These are phyloP conservation scores for Begonia masoniana DNA, from an alignment of 306 rosid species.

Conservation along the genomic window DNA sequence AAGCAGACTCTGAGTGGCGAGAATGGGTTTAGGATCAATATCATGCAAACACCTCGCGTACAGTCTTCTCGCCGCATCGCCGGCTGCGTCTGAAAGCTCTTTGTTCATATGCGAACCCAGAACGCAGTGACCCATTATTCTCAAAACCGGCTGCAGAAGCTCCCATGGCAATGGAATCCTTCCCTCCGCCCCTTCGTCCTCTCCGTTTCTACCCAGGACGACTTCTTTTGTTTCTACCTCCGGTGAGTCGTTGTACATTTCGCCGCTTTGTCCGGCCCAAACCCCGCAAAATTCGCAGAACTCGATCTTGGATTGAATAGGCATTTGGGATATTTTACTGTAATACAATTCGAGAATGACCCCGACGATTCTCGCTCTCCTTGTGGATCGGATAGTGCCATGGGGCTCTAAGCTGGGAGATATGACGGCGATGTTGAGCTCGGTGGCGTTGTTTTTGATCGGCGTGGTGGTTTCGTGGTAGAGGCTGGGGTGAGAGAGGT, in stretches of 20 bases:
- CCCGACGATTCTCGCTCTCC: conserved; percentile 50
- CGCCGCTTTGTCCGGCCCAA: conserved; percentile 50
- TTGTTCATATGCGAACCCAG: conserved; percentile 17
- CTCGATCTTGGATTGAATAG: conserved; percentile 31
- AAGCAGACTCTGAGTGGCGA: conserved; percentile 50
- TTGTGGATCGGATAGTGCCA: conserved; percentile 52
- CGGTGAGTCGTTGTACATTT: conserved; percentile 7
- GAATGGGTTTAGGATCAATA: conserved; percentile 42
- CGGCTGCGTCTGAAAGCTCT: conserved; percentile 16
- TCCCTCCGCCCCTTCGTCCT: conserved; percentile 14
- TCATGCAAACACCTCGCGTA: conserved; percentile 58
- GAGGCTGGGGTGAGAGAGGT: conserved; percentile 36
- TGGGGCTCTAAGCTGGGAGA: conserved; percentile 55
- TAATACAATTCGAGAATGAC: conserved; percentile 48
- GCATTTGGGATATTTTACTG: conserved; percentile 30
- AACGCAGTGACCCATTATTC: conserved; percentile 55
- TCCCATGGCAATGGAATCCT: conserved; percentile 68
- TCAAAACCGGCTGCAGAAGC: conserved; percentile 42
- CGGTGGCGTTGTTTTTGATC: conserved; percentile 21
- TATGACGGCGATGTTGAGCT: conserved; percentile 20
- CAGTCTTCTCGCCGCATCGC: conserved; percentile 42
- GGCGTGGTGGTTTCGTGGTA: conserved; percentile 42
- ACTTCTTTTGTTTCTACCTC: not conserved
- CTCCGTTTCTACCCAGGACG: not conserved
- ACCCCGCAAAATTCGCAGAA: conserved; percentile 46